Base-by-base conservation (phyloP, 108 stramenopile genomes). In the Pseudonitzschia multiseries region DNA sequence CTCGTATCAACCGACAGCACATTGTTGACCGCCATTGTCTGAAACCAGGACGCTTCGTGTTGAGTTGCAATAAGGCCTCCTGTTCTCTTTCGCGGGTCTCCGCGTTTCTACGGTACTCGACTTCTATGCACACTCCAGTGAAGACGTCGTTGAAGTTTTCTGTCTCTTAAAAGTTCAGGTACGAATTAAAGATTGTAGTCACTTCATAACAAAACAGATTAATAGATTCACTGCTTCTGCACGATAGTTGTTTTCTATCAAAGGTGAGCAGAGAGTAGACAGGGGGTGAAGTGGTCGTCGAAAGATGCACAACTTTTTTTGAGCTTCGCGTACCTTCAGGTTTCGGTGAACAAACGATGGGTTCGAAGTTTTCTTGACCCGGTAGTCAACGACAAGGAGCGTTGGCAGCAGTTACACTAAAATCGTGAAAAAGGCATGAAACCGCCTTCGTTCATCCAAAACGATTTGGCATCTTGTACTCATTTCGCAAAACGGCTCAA, bases 1-100 rank as follows among this genome's bases (percentile, higher is more conserved):
- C 33, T 62, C 61, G 61, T 62, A 33, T 62, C 61, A 40, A 62
- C 31, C n/a, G 33, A 40, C 24, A 56, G 10, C 54, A 56, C 24
- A 22, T 26, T 26, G 13, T 24, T 48, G 9, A 48, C 14, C 46
- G 18, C 14, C 17, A 18, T 48, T 14, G 2, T 48, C 14, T 48
- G 12, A 3, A 18, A 48, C 8, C 18, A 48, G 1, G 18, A 48
- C 12, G 46, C 2, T 14, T 2, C 12, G 17, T 2, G 4, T 48
- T 48, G 46, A 5, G 9, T 48, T 48, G 8, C 46, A 48, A 48
- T 48, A 48, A 2, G 12, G 1, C 46, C 9, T 14, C 46, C 18
- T 14, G 46, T 14, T 48, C 12, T 48, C 46, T 3, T 48, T 36
- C 6, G 6, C 6, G 2, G 2, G 6, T 36, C 36, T 6, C 6